Base-by-base conservation (phyloP, 75 land plant species). In the Pinus tabuliformis region DNA sequence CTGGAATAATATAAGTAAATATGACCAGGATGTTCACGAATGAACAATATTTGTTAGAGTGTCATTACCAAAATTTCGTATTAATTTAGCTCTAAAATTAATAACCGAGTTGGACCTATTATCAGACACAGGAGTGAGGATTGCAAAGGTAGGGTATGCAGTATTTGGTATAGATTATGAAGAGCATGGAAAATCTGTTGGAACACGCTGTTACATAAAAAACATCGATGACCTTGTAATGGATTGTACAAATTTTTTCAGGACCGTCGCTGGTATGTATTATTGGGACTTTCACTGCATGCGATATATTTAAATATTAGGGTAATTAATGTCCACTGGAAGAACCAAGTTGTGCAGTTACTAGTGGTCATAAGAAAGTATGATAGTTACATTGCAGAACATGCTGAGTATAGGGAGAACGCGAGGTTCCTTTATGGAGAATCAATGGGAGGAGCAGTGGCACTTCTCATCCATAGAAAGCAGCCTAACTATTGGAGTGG, bases 131-230 rank as follows among this genome's bases (percentile, higher is more conserved):
- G 91, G 76, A 42, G 76, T 22, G 1, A 58, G 84, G 73, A 81
- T 93, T 2, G 96, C 86, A 36, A 72, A 80, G 16, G 88, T 83
- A 1, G 96, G 94, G 0, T 91, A 58, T 71, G 88, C 77, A 57
- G 88, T 89, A 9, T 79, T 85, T 65, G 93, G 94, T 1, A 89
- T 93, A 1, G 96, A 93, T 71, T 91, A 81, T 74, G 79, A 79
- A 74, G 95, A 92, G 9, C 93, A 90, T 74, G 95, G 95, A 37
- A 90, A 86, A 66, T 88, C 92, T 6, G 37, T 42, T 1, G 96
- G 96, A 1, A 58, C 83, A n/a, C 75, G 56, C 20, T 91, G 83
- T 1, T 91, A 76, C 56, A 72, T 93, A 6, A 22, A 57, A 2
- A 74, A 54, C 28, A 89, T 91, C 56, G 84, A 83, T 37, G 56